phyloP scores from a whole-genome alignment of 2,329 filamentous ascomycete genomes.

The Phyllosticta citribraziliensis region DNA sequence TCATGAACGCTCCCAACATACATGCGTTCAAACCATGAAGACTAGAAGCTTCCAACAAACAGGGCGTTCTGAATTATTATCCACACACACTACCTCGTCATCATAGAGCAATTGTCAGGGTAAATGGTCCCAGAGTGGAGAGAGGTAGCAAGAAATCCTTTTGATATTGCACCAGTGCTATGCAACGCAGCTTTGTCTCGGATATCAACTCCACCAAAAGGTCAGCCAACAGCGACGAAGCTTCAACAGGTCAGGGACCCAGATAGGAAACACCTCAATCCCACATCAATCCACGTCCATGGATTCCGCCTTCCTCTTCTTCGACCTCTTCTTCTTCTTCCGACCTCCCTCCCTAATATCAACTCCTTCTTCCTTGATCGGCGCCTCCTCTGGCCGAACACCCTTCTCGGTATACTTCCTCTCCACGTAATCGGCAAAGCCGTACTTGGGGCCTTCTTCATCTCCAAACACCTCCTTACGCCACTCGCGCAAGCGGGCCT shows the following conservation, averaged over 20 bases:
- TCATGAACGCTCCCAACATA: no score
- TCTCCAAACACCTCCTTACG: conserved; percentile 57
- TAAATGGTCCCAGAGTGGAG: no score
- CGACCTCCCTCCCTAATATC: conserved; percentile 23
- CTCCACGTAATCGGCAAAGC: conserved; percentile 25
- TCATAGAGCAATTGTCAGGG: no score
- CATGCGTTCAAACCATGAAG: no score
- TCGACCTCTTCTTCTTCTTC: conserved; percentile 29
- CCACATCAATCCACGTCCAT: conserved; percentile 3
- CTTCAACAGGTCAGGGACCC: not conserved
- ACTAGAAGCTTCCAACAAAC: no score
- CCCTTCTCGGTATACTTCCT: conserved; percentile 22
- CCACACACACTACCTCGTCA: no score
- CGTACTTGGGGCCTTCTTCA: conserved; percentile 41
- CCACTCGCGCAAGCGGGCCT: conserved; percentile 84
- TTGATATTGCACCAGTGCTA: not conserved
- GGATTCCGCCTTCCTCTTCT: conserved; percentile 22
- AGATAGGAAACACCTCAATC: not conserved
- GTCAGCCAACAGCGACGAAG: no score
- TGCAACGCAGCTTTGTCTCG: not conserved
- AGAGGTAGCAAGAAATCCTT: not conserved
- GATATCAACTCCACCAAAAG: no score
- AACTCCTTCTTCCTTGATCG: conserved; percentile 23
- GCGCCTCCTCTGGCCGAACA: not conserved
- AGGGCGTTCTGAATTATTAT: no score